Evolutionary conservation across 2,329 filamentous ascomycete species (phyloP).

Genomic region (Penicillium sp.): DNA sequence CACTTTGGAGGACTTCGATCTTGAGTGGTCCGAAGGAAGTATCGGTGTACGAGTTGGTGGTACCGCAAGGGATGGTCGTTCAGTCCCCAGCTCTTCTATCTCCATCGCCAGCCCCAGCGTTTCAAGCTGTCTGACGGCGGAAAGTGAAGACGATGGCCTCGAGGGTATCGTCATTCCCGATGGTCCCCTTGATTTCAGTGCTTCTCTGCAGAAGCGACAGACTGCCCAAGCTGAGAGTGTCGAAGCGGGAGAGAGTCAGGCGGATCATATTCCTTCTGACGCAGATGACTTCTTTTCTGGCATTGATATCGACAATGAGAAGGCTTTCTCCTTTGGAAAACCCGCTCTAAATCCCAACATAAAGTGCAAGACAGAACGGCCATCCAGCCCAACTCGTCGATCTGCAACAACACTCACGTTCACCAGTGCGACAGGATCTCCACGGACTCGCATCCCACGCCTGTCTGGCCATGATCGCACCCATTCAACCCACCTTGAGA

Average conservation of each 20-base stretch:
- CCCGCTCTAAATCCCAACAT: constrained; percentile 87
- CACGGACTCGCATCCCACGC: constrained; percentile 72
- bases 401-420: constrained; percentile 86
- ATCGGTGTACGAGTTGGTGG: constrained; percentile 87
- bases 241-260: constrained; percentile 25
- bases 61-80: constrained; percentile 74
- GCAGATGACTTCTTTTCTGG: constrained; percentile 79
- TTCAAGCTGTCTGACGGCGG: constrained; percentile 82
- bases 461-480: constrained; percentile 70
- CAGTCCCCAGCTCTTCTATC: constrained; percentile 78
- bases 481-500: constrained; percentile 72
- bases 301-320: constrained; percentile 80
- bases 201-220: constrained; percentile 71
- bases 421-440: constrained; percentile 67
- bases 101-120: constrained; percentile 91
- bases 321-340: constrained; percentile 76
- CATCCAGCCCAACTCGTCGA: constrained; percentile 66
- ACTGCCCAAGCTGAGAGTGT: constrained; percentile 43
- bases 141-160: constrained; percentile 91
- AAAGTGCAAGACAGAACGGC: constrained; percentile 72
- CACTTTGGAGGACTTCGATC: constrained; percentile 70
- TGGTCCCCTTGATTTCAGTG: constrained; percentile 78
- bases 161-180: constrained; percentile 83
- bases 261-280: constrained; percentile 27
- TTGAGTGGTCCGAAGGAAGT: constrained; percentile 88